A percentile compares a stretch with the other conserved stretches of the same genome.
These are phyloP conservation scores for Irpex rosettiformis DNA, from an alignment of 1,284 basidiomycete genomes.

Conservation along the genomic window DNA sequence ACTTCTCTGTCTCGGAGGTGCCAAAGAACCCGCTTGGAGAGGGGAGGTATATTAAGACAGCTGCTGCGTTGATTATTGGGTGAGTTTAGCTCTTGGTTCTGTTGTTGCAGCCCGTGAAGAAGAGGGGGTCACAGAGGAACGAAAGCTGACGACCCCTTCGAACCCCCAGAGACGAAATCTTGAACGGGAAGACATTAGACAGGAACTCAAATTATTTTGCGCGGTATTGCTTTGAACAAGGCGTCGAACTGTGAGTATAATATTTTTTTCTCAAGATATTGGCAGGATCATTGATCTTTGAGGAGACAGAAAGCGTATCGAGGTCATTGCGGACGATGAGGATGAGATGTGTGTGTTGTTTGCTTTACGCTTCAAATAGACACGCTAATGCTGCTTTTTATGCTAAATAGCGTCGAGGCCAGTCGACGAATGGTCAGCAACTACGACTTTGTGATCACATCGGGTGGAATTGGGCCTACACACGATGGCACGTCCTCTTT, in stretches of 20 bases:
- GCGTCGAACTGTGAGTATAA: slow-evolving; percentile 74
- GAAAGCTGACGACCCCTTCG: background rate
- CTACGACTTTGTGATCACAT: slow-evolving; percentile 88
- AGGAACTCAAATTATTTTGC: slow-evolving; percentile 85
- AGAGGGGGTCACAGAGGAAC: no score
- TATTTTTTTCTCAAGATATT: background rate
- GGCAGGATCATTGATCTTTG: background rate
- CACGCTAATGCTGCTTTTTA: no score
- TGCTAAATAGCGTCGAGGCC: slow-evolving; percentile 70
- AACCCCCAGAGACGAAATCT: slow-evolving; percentile 69
- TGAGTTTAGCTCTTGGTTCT: slow-evolving; percentile 29
- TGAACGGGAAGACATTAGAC: slow-evolving; percentile 88
- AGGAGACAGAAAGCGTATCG: slow-evolving; percentile 70
- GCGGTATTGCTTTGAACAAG: slow-evolving; percentile 84
- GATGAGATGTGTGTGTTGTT: slow-evolving; percentile 71
- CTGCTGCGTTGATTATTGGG: slow-evolving; percentile 77
- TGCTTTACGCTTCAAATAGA: slow-evolving; percentile 8
- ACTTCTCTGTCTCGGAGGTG: slow-evolving; percentile 52
- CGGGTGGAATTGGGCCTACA: slow-evolving; percentile 84
- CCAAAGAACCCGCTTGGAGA: slow-evolving; percentile 65
- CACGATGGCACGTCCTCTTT: slow-evolving; percentile 75
- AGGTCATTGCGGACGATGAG: slow-evolving; percentile 90
- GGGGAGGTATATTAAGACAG: slow-evolving; percentile 65
- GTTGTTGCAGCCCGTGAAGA: background rate
- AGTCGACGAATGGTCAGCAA: slow-evolving; percentile 76